These are phyloP conservation scores for Leccinellum rugosiceps DNA, from an alignment of 768 basidiomycete genomes.

Conservation along the genomic window DNA sequence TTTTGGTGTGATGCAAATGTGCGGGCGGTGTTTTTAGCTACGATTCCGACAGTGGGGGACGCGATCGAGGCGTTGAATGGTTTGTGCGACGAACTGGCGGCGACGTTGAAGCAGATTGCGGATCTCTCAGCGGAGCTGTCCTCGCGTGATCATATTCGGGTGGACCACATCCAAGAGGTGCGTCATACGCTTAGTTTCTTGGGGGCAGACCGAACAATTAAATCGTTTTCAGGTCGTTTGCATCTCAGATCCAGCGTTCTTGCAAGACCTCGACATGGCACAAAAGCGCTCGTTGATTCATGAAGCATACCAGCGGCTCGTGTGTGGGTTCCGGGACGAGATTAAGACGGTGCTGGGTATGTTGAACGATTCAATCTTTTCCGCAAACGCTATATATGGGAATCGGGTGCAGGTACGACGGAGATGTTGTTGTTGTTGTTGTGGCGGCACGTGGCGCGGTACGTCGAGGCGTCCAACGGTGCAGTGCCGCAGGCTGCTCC, in stretches of 20 bases:
- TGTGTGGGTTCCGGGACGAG: constrained; percentile 37
- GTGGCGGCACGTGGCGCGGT: constrained; percentile 78
- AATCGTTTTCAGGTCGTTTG: constrained; percentile 41
- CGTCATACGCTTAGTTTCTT: constrained; percentile 6
- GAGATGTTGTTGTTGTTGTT: constrained; percentile 80
- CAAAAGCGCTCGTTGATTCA: constrained; percentile 69
- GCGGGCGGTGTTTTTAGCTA: constrained; percentile 40
- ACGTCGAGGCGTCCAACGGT: constrained; percentile 36
- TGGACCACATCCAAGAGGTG: constrained; percentile 73
- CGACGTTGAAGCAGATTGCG: constrained; percentile 60
- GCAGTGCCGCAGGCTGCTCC: background rate
- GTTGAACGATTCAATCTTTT: background rate
- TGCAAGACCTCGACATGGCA: constrained; percentile 63
- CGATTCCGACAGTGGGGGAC: constrained; percentile 74
- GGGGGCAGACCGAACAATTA: background rate
- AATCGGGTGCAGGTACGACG: constrained; percentile 45
- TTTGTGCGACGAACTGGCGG: constrained; percentile 58
- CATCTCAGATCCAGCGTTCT: constrained; percentile 49
- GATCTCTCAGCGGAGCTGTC: constrained; percentile 69
- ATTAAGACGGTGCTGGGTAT: constrained; percentile 57
- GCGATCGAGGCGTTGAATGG: constrained; percentile 63
- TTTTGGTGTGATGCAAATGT: background rate
- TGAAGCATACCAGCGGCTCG: constrained; percentile 54
- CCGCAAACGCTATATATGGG: background rate
- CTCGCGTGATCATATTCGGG: constrained; percentile 64